A percentile compares a stretch with the other conserved stretches of the same genome.
Evolutionary conservation across 352 stramenopile genomes (phyloP).

Genomic region (Pythium phragmitis): DNA sequence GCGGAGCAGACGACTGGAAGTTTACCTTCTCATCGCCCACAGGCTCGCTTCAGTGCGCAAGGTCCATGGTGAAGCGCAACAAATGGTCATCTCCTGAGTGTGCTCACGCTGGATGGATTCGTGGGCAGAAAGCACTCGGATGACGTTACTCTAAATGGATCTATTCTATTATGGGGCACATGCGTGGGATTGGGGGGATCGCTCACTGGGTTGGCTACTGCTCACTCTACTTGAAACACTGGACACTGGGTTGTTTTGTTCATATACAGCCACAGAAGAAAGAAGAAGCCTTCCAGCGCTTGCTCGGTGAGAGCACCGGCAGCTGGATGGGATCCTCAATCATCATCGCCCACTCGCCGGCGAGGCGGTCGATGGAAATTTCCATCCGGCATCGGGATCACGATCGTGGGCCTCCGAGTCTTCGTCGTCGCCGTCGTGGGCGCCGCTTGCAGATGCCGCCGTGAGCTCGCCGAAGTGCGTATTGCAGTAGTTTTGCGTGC

Average conservation of each 20-base stretch:
- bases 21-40: too few species aligned
- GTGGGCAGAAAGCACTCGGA: not conserved
- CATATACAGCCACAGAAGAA: too few species aligned
- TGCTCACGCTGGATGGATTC: not conserved
- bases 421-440: constrained; percentile 8
- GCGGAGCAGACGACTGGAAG: too few species aligned
- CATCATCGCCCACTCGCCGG: not conserved
- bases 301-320: not conserved
- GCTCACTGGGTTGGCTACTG: too few species aligned
- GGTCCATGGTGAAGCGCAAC: too few species aligned
- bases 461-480: constrained; percentile 43
- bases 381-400: not conserved
- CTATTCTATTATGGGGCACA: too few species aligned
- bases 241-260: not conserved
- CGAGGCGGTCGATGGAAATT: not conserved
- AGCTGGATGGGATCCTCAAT: not conserved
- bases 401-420: not conserved
- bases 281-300: not conserved
- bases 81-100: too few species aligned
- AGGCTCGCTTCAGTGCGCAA: too few species aligned
- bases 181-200: too few species aligned
- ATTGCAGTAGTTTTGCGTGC: constrained; percentile 78
- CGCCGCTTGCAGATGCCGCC: not conserved
- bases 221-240: too few species aligned
- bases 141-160: not conserved